Evolutionary conservation across 2,329 filamentous ascomycete genomes (phyloP).

Genomic region (Aspergillus sp.): DNA sequence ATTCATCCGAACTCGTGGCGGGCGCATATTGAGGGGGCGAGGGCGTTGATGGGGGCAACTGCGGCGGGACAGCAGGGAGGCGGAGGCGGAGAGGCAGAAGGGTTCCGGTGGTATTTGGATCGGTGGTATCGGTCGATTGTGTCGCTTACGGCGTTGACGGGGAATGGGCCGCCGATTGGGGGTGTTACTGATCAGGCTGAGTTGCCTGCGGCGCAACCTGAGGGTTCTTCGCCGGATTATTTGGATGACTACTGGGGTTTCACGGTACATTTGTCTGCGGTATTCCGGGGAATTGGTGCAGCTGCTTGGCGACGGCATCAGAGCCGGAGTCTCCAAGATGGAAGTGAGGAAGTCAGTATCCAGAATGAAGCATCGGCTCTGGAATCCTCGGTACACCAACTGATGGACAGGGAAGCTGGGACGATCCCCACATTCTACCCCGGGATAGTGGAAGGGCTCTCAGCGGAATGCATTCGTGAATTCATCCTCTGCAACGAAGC

Average conservation of each 20-base stretch:
- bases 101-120: slow-evolving; percentile 33
- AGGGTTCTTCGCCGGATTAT: slow-evolving; percentile 23
- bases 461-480: slow-evolving; percentile 26
- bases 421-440: slow-evolving; percentile 30
- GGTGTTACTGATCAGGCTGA: slow-evolving; percentile 13
- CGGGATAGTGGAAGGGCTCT: slow-evolving; percentile 27
- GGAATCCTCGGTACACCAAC: slow-evolving; percentile 26
- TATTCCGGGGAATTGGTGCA: slow-evolving; percentile 35
- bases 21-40: slow-evolving; percentile 38
- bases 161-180: slow-evolving; percentile 31
- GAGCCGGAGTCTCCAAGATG: slow-evolving; percentile 9
- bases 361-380: slow-evolving; percentile 26
- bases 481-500: slow-evolving; percentile 37
- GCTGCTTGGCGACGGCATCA: slow-evolving; percentile 26
- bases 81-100: slow-evolving; percentile 19
- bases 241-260: slow-evolving; percentile 40
- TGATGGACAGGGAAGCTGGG: slow-evolving; percentile 27
- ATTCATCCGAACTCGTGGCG: slow-evolving; percentile 37
- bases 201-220: slow-evolving; percentile 8
- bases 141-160: slow-evolving; percentile 35
- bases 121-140: slow-evolving; percentile 39
- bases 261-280: slow-evolving; percentile 31
- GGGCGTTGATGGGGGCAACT: slow-evolving; percentile 28
- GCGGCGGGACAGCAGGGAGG: slow-evolving; percentile 9
- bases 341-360: slow-evolving; percentile 5